Conservation (phyloP, 1,284 basidiomycete genomes). For the Austroboletus olivaceoglutinosus region DNA sequence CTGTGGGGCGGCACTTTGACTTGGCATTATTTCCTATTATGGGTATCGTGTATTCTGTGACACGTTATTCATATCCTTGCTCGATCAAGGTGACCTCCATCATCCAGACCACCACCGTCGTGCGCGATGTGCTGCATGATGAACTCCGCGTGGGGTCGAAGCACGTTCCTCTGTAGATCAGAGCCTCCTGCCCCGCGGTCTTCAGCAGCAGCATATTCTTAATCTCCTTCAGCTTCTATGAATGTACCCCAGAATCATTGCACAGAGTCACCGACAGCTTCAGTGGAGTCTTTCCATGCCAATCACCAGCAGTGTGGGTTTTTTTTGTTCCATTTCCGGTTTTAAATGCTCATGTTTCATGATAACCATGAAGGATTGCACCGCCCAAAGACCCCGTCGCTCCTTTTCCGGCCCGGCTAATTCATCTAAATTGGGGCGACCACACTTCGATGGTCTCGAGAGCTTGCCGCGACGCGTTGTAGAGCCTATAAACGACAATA, state of each 20-base stretch:
- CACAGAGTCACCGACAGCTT: constrained; percentile 3
- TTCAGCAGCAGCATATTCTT: background rate
- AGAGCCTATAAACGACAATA: background rate
- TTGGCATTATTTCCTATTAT: constrained; percentile 10
- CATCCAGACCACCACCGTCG: too few relatives aligned
- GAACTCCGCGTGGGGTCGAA: background rate
- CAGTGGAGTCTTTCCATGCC: constrained; percentile 9
- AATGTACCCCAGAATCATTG: background rate
- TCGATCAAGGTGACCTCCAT: too few relatives aligned
- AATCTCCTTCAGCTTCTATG: background rate
- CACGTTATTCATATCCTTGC: constrained; percentile 16
- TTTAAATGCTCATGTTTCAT: background rate
- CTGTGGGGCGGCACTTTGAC: background rate
- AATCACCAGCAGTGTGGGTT: constrained; percentile 2
- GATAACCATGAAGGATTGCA: background rate
- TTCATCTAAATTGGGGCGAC: background rate
- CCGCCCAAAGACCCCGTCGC: background rate
- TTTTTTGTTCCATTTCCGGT: constrained; percentile 1
- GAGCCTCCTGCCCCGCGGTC: background rate
- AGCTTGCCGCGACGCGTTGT: background rate
- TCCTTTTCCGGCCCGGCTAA: background rate
- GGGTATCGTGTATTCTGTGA: background rate
- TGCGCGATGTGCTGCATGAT: background rate
- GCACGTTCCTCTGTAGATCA: background rate
- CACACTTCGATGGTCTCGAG: background rate